Percentiles rank a stretch among this genome's conserved stretches.
These are phyloP conservation scores for Phytopythium cucurbitacearum DNA, from an alignment of 352 stramenopile species.

Conservation along the genomic window DNA sequence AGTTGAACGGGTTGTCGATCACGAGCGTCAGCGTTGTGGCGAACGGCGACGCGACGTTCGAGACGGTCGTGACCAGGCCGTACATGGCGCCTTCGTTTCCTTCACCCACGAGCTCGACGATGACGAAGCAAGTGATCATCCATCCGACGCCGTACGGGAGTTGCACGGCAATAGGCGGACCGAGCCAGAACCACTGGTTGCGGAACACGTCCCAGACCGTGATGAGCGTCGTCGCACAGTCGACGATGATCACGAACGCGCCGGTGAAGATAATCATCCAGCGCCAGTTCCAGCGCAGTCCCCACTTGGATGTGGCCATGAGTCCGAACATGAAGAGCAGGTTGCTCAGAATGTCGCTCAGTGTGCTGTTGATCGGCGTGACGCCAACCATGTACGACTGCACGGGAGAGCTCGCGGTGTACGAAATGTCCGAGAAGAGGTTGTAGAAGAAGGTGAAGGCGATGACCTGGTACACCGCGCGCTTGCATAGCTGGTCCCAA, in stretches of 20 bases:
- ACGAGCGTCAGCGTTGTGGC: conserved; percentile 16
- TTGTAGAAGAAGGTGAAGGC: conserved; percentile 26
- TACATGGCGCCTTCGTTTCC: conserved; percentile 25
- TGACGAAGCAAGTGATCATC: conserved; percentile 26
- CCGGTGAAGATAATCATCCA: conserved; percentile 20
- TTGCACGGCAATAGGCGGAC: conserved; percentile 29
- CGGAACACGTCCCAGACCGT: conserved; percentile 28
- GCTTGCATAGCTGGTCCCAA: conserved; percentile 23
- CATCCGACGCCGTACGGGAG: conserved; percentile 38
- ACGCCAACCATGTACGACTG: conserved; percentile 22
- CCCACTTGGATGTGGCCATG: conserved; percentile 29
- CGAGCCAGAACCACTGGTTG: conserved; percentile 35
- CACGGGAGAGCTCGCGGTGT: conserved; percentile 20
- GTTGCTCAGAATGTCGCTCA: conserved; percentile 25
- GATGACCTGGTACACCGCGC: conserved; percentile 35
- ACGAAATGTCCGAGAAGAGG: conserved; percentile 24
- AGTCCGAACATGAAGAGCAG: conserved; percentile 23
- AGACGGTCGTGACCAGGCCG: conserved; percentile 20
- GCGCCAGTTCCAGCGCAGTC: conserved; percentile 31
- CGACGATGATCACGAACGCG: conserved; percentile 15
- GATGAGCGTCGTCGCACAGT: conserved; percentile 16
- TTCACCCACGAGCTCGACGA: conserved; percentile 14
- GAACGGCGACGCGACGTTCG: conserved; percentile 18
- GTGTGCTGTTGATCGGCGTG: conserved; percentile 18
- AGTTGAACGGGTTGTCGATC: conserved; percentile 20